phyloP scores from a whole-genome alignment of 768 basidiomycete genomes.

The Pisolithus tinctorius region DNA sequence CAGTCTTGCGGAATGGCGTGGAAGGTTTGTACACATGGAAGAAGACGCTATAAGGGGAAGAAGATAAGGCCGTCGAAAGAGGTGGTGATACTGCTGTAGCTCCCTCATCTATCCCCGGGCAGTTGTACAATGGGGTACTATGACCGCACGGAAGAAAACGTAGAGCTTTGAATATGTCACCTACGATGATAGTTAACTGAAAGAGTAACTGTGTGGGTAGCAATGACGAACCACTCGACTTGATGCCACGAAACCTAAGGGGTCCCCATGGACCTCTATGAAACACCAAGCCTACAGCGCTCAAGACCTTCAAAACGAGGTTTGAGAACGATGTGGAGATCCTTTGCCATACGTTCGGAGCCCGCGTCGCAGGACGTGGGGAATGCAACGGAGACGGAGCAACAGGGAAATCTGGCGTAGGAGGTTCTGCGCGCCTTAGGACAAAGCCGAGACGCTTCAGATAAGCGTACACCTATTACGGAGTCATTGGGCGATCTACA shows the following conservation, averaged over 20 bases:
- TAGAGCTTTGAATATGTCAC: constrained; percentile 57
- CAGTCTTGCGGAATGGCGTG: constrained; percentile 73
- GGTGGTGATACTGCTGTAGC: not conserved
- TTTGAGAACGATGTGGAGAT: constrained; percentile 10
- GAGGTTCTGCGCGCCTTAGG: constrained; percentile 69
- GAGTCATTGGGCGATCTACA: not conserved
- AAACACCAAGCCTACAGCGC: constrained; percentile 2
- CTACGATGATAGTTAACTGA: constrained; percentile 32
- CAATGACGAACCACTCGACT: constrained; percentile 43
- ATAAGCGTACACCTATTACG: constrained; percentile 81
- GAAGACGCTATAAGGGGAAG: constrained; percentile 74
- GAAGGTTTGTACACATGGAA: constrained; percentile 90
- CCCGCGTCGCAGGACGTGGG: constrained; percentile 8
- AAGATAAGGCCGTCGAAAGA: not conserved
- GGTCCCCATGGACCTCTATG: constrained; percentile 52
- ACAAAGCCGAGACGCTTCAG: constrained; percentile 88
- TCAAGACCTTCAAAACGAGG: constrained; percentile 4
- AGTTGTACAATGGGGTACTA: constrained; percentile 35
- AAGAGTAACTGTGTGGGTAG: not conserved
- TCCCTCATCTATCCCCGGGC: constrained; percentile 3
- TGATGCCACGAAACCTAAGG: constrained; percentile 43
- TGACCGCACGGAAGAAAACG: constrained; percentile 71
- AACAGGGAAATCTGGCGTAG: constrained; percentile 44
- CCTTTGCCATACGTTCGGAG: not conserved
- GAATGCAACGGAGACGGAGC: constrained; percentile 37